Conservation (phyloP, 305 asterid species). For the Solanum hybrid region DNA sequence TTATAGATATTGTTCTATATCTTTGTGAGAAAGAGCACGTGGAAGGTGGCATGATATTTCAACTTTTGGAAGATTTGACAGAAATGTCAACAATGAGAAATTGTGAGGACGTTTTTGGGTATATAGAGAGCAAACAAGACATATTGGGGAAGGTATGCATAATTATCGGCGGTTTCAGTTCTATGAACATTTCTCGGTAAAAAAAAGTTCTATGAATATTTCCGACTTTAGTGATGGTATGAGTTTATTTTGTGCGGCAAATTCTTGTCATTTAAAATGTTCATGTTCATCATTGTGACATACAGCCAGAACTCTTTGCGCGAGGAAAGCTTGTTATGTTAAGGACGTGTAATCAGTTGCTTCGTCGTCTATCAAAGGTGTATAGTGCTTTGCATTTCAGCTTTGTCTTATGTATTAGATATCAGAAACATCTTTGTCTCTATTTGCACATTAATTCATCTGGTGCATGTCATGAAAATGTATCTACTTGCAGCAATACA, state of each 20-base stretch:
- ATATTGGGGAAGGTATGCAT: slow-evolving; percentile 81
- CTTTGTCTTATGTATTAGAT: neutral
- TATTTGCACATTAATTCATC: neutral
- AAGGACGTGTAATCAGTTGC: slow-evolving; percentile 96
- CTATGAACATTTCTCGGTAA: neutral
- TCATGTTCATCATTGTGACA: slow-evolving; percentile 10
- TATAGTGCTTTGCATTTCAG: neutral
- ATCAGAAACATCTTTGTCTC: neutral
- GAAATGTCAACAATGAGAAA: slow-evolving; percentile 99
- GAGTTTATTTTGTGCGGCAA: slow-evolving; percentile 3
- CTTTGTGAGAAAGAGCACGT: slow-evolving; percentile 94
- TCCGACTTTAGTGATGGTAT: neutral
- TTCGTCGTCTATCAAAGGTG: slow-evolving; percentile 96
- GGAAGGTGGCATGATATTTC: slow-evolving; percentile 98
- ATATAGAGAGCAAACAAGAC: slow-evolving; percentile 92
- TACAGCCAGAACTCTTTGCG: slow-evolving; percentile 91
- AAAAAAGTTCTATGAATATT: slow-evolving; percentile 4
- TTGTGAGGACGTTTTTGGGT: slow-evolving; percentile 87
- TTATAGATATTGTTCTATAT: slow-evolving; percentile 74
- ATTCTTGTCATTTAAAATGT: slow-evolving; percentile 1
- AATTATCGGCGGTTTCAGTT: slow-evolving; percentile 4
- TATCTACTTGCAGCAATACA: neutral
- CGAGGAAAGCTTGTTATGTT: slow-evolving; percentile 99
- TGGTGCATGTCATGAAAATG: neutral
- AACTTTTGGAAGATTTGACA: slow-evolving; percentile 93